Evolutionary conservation across 2,329 filamentous ascomycete genomes (phyloP).

Genomic region (Aspergillus alliaceus): DNA sequence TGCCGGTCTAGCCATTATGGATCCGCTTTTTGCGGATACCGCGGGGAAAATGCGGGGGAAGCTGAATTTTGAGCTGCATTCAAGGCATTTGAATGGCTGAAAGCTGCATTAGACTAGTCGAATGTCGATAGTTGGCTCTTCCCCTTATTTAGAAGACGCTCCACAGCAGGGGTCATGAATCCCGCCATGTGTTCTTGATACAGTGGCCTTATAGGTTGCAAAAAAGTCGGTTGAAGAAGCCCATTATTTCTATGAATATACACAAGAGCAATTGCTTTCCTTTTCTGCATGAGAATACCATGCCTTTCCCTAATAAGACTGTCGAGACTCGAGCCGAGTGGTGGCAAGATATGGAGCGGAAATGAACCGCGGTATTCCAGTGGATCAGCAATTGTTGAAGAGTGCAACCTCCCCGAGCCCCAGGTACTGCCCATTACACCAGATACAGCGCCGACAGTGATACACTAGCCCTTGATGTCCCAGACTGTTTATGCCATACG

Average conservation of each 20-base stretch:
- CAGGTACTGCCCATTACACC: too few relatives aligned
- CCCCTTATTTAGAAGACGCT: neutral
- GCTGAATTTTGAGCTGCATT: neutral
- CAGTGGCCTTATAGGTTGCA: neutral
- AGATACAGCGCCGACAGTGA: too few relatives aligned
- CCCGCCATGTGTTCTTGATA: neutral
- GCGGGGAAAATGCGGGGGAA: neutral
- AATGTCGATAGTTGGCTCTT: neutral
- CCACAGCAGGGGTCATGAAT: neutral
- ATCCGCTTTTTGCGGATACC: neutral
- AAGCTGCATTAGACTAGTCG: neutral
- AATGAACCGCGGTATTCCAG: too few relatives aligned
- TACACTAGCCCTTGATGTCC: too few relatives aligned
- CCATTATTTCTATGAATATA: neutral
- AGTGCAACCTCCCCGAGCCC: too few relatives aligned
- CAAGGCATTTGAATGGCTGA: neutral
- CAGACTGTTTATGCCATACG: too few relatives aligned
- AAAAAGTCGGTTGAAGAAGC: neutral
- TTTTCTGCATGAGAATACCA: too few relatives aligned
- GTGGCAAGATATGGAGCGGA: too few relatives aligned
- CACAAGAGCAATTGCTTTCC: neutral
- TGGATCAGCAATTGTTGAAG: too few relatives aligned
- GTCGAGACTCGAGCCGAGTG: too few relatives aligned
- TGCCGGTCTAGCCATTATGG: neutral
- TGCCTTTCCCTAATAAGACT: too few relatives aligned